Percentiles rank a stretch among this genome's conserved stretches.
Evolutionary conservation across 148 eudicot species (phyloP).

Genomic region (Beta vulgaris): DNA sequence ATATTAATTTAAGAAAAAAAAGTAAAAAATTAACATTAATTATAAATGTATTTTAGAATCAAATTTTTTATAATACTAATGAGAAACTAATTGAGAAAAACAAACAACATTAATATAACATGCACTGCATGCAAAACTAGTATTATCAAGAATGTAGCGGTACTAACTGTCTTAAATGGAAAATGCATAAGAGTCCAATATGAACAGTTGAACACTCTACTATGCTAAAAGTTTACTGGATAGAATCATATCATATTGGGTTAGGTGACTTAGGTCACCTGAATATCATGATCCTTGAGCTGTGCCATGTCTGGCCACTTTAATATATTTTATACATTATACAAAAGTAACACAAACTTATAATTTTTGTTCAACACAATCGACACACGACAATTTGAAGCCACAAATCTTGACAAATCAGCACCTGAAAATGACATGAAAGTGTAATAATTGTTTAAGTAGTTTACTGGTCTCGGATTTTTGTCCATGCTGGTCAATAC

Average conservation of each 20-base stretch:
- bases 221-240: not conserved
- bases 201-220: not conserved
- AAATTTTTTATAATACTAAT: too few species aligned
- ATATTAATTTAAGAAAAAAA: too few species aligned
- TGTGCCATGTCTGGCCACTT: not conserved
- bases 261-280: conserved; percentile 24
- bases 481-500: conserved; percentile 2
- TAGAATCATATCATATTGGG: not conserved
- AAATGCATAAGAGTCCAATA: too few species aligned
- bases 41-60: too few species aligned
- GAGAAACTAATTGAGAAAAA: too few species aligned
- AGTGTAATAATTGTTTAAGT: not conserved
- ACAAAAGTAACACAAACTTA: not conserved
- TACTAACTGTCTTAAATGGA: too few species aligned
- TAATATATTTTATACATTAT: not conserved
- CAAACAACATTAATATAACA: too few species aligned
- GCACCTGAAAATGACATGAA: conserved; percentile 9
- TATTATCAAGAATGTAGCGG: too few species aligned
- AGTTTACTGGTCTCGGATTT: not conserved
- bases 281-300: not conserved
- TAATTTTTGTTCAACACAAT: not conserved
- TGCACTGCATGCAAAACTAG: too few species aligned
- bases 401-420: conserved; percentile 1
- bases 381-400: conserved; percentile 1
- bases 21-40: too few species aligned